Evolutionary conservation across 257 asterid species (phyloP).

Genomic region (Solanum rostratum): DNA sequence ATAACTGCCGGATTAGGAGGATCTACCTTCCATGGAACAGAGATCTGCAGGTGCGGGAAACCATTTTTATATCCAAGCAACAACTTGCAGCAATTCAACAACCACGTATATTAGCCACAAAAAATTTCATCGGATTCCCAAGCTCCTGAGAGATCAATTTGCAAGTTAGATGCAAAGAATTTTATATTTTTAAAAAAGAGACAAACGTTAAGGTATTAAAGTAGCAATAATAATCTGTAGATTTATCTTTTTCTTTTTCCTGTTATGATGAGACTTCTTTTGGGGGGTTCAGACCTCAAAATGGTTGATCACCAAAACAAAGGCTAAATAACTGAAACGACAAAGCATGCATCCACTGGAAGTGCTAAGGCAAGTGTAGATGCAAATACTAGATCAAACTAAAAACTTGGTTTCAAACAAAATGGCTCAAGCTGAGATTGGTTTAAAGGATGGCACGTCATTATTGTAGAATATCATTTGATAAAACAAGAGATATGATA

Average conservation of each 20-base stretch:
- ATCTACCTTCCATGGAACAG: background rate
- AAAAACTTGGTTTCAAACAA: background rate
- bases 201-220: background rate
- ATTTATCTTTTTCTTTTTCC: background rate
- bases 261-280: background rate
- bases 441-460: background rate
- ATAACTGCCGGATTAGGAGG: background rate
- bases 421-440: background rate
- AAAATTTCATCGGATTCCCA: conserved; percentile 19
- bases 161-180: background rate
- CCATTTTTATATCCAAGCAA: background rate
- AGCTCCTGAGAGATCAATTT: conserved; percentile 9
- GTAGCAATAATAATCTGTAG: background rate
- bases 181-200: background rate
- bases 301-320: background rate
- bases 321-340: background rate
- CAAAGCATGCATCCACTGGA: background rate
- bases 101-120: background rate
- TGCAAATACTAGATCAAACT: background rate
- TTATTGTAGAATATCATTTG: background rate
- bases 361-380: background rate
- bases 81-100: background rate
- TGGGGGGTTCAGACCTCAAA: background rate
- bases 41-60: background rate
- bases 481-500: background rate